Conservation (phyloP, 352 stramenopile genomes). For the Phytophthora lateralis region DNA sequence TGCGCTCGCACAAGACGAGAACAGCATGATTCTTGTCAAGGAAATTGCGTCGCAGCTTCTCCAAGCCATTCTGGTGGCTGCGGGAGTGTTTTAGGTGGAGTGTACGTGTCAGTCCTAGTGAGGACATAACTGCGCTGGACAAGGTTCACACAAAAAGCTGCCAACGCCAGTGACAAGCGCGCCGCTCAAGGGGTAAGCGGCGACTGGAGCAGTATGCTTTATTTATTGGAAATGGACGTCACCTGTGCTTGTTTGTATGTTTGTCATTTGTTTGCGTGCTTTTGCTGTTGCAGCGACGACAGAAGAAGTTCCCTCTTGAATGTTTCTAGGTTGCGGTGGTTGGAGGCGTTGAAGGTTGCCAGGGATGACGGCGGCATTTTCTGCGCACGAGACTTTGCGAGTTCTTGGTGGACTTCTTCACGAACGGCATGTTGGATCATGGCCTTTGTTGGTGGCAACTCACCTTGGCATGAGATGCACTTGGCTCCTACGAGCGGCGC, state of each 20-base stretch:
- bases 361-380: conserved; percentile 24
- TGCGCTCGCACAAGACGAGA: conserved; percentile 84
- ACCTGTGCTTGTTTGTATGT: conserved; percentile 19
- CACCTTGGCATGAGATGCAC: conserved; percentile 74
- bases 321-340: conserved; percentile 64
- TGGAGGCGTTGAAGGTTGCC: conserved; percentile 57
- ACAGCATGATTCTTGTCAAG: conserved; percentile 90
- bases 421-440: conserved; percentile 65
- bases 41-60: conserved; percentile 89
- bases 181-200: conserved; percentile 24
- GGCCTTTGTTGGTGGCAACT: conserved; percentile 63
- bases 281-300: conserved; percentile 50
- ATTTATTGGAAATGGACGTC: conserved; percentile 44
- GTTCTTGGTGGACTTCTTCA: conserved; percentile 66
- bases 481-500: conserved; percentile 53
- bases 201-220: conserved; percentile 26
- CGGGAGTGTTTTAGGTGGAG: conserved; percentile 51
- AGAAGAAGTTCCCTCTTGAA: conserved; percentile 74
- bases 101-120: not conserved
- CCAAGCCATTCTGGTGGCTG: conserved; percentile 80
- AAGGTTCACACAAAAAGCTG: not conserved
- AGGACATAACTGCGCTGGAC: not conserved
- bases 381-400: conserved; percentile 56
- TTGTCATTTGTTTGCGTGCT: conserved; percentile 23
- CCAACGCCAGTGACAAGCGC: conserved; percentile 11